Evolutionary conservation across 2,329 filamentous ascomycete genomes (phyloP), one percentile per base, ranked within the genome.

Genomic region (Verticillium zaregamsianum): DNA sequence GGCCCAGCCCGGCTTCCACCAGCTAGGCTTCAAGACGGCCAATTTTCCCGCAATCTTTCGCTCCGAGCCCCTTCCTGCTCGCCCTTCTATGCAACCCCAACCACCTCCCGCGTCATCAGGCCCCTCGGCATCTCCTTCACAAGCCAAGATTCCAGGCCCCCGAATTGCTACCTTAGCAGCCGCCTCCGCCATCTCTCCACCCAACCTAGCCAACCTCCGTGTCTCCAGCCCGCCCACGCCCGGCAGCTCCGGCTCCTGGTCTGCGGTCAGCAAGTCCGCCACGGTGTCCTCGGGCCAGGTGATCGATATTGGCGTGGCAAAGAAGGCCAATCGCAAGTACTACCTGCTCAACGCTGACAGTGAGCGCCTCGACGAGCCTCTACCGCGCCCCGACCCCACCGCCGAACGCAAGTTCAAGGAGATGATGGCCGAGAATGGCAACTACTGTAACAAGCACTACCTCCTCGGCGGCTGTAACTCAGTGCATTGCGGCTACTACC

Each of bases 31-130:
- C 61, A 66, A 64, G 15, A 67, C 68, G 20, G 59, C 69, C 45
- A 64, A 33, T 1, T 72, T 74, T 57, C 68, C 69, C 2, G 64
- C 60, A 12, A 65, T 76, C 9, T 76, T 76, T 60, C 69, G 70
- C 25, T 70, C 71, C 0, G 70, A 73, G 32, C 67, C 68, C 31
- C 58, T 72, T 12, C 64, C 63, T 17, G 39, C 62, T 2, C 62
- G 39, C 54, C 32, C 58, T 17, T 3, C 37, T 5, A 60, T 64
- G 54, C 52, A 55, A 20, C 55, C 63, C 2, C 32, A 52, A 23
- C 40, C 35, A 9, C 52, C n/a, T 17, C 56, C 5, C 6, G 17
- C 37, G 52, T 15, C 45, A 15, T 9, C n/a, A 28, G 12, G 35
- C 32, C 20, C 58, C 23, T 15, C 37, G 15, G 6, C 37, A n/a